Evolutionary conservation across 2,329 filamentous ascomycete species (phyloP).

Genomic region (Botryotinia globosa): DNA sequence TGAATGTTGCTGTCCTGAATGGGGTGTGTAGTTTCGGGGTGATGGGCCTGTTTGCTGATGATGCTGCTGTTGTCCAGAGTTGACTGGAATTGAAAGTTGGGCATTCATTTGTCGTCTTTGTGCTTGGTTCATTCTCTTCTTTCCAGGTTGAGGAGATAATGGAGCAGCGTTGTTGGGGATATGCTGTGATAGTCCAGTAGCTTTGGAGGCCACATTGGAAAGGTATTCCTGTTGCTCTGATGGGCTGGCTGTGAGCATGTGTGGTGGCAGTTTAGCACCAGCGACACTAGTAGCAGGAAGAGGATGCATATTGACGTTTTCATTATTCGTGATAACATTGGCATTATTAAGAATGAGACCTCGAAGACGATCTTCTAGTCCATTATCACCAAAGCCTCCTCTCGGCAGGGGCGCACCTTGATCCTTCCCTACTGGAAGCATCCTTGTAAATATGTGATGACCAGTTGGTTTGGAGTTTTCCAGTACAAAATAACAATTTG

Average conservation of each 20-base stretch:
- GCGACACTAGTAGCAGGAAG: conserved; percentile 24
- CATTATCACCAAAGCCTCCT: conserved; percentile 19
- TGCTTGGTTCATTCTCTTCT: conserved; percentile 59
- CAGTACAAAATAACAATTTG: neutral
- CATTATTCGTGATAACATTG: conserved; percentile 22
- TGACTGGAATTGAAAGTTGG: conserved; percentile 55
- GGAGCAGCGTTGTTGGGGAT: neutral
- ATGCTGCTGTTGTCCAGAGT: conserved; percentile 37
- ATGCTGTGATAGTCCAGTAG: conserved; percentile 28
- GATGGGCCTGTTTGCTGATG: conserved; percentile 40
- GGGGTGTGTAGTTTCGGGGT: conserved; percentile 30
- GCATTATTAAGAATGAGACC: conserved; percentile 58
- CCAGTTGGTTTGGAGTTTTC: neutral
- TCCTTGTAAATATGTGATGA: neutral
- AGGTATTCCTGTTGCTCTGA: conserved; percentile 30
- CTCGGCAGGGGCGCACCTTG: neutral
- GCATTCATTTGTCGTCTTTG: conserved; percentile 62
- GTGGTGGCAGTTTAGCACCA: conserved; percentile 27
- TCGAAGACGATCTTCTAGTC: conserved; percentile 56
- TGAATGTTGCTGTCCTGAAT: conserved; percentile 13
- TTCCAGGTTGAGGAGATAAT: conserved; percentile 30
- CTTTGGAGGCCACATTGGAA: conserved; percentile 8
- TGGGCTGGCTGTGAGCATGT: conserved; percentile 27
- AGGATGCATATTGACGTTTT: conserved; percentile 28
- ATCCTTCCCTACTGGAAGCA: conserved; percentile 17